phyloP scores from a whole-genome alignment of 768 basidiomycete species.

The Cantharellus cinnabarinus region DNA sequence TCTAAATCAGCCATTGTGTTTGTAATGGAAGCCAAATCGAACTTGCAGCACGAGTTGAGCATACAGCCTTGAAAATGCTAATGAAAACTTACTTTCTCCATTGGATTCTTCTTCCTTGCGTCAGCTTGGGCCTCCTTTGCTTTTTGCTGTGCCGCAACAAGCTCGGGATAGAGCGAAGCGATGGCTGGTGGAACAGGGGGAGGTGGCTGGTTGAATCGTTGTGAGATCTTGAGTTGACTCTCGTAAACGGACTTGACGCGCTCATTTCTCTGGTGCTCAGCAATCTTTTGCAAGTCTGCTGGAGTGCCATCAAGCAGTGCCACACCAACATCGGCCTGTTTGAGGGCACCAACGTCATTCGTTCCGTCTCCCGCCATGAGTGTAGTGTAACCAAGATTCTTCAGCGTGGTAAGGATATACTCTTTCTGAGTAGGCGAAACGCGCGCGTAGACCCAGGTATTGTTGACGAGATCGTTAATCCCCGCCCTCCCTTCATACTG shows the following conservation, averaged over 20 bases:
- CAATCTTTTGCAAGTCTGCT: slow-evolving; percentile 84
- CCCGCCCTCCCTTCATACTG: slow-evolving; percentile 51
- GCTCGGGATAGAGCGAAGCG: slow-evolving; percentile 72
- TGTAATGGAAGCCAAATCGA: slow-evolving; percentile 59
- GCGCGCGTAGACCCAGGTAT: slow-evolving; percentile 97
- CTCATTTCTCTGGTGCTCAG: slow-evolving; percentile 76
- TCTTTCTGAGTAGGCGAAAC: slow-evolving; percentile 95
- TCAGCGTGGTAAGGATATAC: slow-evolving; percentile 76
- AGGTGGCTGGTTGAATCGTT: slow-evolving; percentile 79
- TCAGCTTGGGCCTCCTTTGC: slow-evolving; percentile 42
- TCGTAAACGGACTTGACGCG: slow-evolving; percentile 94
- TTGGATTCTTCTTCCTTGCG: slow-evolving; percentile 64
- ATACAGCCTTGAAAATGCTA: background rate
- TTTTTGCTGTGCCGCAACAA: slow-evolving; percentile 72
- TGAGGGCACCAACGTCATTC: slow-evolving; percentile 95
- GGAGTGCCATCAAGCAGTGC: slow-evolving; percentile 78
- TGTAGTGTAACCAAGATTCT: slow-evolving; percentile 73
- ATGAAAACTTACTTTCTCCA: slow-evolving; percentile 53
- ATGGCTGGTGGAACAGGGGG: slow-evolving; percentile 82
- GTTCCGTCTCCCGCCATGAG: slow-evolving; percentile 99
- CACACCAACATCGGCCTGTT: slow-evolving; percentile 94
- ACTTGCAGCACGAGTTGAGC: slow-evolving; percentile 23
- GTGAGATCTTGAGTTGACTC: slow-evolving; percentile 76
- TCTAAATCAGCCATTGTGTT: slow-evolving; percentile 84
- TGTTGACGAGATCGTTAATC: slow-evolving; percentile 56